Evolutionary conservation across 2,329 filamentous ascomycete genomes (phyloP).

Genomic region (Sclerotinia glacialis): DNA sequence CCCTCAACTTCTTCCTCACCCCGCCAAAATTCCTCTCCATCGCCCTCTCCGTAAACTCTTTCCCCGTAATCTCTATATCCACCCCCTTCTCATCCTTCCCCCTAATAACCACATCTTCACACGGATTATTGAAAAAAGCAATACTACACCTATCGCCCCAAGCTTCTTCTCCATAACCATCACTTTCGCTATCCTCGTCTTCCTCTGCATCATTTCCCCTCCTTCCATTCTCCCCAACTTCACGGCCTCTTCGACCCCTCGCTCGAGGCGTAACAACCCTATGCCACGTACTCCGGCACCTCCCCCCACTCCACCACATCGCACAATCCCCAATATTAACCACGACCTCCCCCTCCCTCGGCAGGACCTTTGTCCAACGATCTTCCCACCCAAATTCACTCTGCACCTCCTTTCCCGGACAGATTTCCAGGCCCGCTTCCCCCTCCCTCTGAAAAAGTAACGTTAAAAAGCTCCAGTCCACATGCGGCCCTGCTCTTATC

Average conservation of each 20-base stretch:
- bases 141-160: constrained; percentile 62
- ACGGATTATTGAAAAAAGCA: constrained; percentile 65
- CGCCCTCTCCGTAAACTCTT: constrained; percentile 56
- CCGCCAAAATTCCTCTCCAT: constrained; percentile 53
- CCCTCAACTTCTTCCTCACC: constrained; percentile 44
- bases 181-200: too few relatives aligned
- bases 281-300: constrained; percentile 65
- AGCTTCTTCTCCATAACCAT: constrained; percentile 35
- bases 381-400: constrained; percentile 59
- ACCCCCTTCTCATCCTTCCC: constrained; percentile 47
- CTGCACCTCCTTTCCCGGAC: constrained; percentile 58
- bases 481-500: constrained; percentile 60
- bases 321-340: constrained; percentile 66
- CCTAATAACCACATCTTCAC: constrained; percentile 56
- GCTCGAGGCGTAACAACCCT: constrained; percentile 44
- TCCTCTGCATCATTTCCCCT: constrained; percentile 38
- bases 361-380: constrained; percentile 61
- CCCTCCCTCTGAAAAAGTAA: constrained; percentile 60
- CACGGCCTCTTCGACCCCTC: not conserved
- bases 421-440: constrained; percentile 62
- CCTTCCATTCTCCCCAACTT: not conserved
- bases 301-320: constrained; percentile 65
- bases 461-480: constrained; percentile 62
- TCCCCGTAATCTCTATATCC: constrained; percentile 50
- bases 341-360: constrained; percentile 52